Evolutionary conservation across 2,329 filamentous ascomycete genomes (phyloP), one percentile per base, ranked within the genome.

Genomic region (Fusarium zealandicum): DNA sequence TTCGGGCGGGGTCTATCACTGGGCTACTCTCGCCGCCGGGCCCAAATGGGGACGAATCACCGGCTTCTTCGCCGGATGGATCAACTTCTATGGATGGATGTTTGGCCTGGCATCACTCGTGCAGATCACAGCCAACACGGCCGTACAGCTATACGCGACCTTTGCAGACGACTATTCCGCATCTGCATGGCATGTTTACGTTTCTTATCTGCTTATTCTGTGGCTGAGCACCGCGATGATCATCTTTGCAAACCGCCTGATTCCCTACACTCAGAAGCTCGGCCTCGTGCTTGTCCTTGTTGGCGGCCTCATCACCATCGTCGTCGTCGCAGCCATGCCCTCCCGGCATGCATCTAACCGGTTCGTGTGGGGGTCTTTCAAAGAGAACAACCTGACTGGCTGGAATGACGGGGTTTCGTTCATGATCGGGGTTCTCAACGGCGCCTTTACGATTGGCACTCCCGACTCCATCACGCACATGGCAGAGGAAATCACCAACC

Each of bases 71-170:
- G 51, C 65, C 0, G 65, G 65, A 2, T 68, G 65, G 65, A 63
- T 68, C 46, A 68, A 68, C 25, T 68, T 68, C 4, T 68, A 68
- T 2, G 65, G 65, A 5, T 68, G 65, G 65, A 68, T 68, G 65
- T 68, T 68, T 13, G 65, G 65, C 4, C 54, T 68, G 0, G 65
- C 65, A 31, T 65, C 65, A 1, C 7, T 68, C 0, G 65, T 68
- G 11, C 65, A 68, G 20, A 55, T 68, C 2, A 51, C 61, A 0
- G 65, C 65, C 9, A 68, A 68, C 8, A 45, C 61, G 14, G 58
- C 48, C 0, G 65, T 68, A 1, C 64, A 68, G 31, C 52, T 63
- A 4, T 68, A 68, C 18, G 62, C 64, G 2, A 68, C 65, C 4
- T 60, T 67, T 7, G 50, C 43, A 0, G 28, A 43, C 1, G 25